These are phyloP conservation scores for Firmiana major DNA, from an alignment of 345 rosid genomes.

Conservation along the genomic window DNA sequence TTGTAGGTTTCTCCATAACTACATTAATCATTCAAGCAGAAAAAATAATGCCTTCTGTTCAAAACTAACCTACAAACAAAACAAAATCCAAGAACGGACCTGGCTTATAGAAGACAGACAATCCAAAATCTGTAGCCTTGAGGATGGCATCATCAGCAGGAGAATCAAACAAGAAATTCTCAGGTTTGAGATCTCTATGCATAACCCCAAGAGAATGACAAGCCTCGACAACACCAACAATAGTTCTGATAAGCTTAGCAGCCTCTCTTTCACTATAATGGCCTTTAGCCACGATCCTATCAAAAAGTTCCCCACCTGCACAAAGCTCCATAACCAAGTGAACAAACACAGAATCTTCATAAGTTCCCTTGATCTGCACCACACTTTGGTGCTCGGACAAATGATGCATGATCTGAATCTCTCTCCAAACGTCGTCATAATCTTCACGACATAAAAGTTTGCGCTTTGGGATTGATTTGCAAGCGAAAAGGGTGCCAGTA, in stretches of 20 bases:
- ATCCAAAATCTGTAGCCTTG: conserved; percentile 86
- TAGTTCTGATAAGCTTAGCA: conserved; percentile 73
- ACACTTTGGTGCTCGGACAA: conserved; percentile 79
- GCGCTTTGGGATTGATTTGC: conserved; percentile 92
- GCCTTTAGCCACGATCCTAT: conserved; percentile 86
- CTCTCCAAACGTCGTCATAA: conserved; percentile 92
- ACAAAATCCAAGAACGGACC: conserved; percentile 37
- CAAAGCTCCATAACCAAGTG: conserved; percentile 98
- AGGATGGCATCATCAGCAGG: conserved; percentile 72
- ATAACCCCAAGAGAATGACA: conserved; percentile 97
- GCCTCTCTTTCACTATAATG: conserved; percentile 94
- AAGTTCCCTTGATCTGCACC: conserved; percentile 81
- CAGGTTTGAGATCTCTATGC: conserved; percentile 98
- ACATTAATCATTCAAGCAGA: not conserved
- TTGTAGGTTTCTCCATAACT: not conserved
- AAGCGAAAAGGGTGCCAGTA: conserved; percentile 50
- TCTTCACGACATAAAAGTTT: conserved; percentile 90
- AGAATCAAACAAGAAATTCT: conserved; percentile 89
- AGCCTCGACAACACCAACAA: conserved; percentile 84
- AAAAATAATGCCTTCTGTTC: not conserved
- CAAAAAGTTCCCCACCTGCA: conserved; percentile 94
- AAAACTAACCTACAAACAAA: not conserved
- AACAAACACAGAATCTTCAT: conserved; percentile 85
- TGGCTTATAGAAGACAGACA: conserved; percentile 93
- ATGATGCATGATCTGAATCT: conserved; percentile 99